Conservation (phyloP, 495 filamentous ascomycete genomes). For the Tuber melanosporum region DNA sequence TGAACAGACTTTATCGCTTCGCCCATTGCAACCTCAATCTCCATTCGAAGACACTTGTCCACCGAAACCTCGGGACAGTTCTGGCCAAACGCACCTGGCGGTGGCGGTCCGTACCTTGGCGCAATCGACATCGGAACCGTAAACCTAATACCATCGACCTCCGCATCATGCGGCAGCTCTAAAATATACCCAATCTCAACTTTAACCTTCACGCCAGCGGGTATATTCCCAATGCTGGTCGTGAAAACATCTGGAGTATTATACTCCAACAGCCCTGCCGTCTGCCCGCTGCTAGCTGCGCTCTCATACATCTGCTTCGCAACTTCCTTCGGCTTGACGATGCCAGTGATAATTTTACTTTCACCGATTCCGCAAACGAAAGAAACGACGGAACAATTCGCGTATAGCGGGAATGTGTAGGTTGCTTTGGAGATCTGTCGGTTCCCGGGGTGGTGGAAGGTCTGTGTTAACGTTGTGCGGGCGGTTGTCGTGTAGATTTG, state of each 20-base stretch:
- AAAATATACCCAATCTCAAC: constrained; percentile 58
- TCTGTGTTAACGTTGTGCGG: constrained; percentile 55
- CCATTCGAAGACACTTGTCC: constrained; percentile 51
- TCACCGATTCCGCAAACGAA: constrained; percentile 54
- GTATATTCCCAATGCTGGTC: constrained; percentile 59
- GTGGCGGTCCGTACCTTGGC: constrained; percentile 54
- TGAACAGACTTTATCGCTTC: constrained; percentile 53
- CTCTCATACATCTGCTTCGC: constrained; percentile 52
- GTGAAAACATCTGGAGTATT: constrained; percentile 58
- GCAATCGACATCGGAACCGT: constrained; percentile 59
- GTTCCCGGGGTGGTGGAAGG: constrained; percentile 51
- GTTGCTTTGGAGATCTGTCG: constrained; percentile 48
- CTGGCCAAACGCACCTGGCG: constrained; percentile 32
- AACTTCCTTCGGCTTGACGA: constrained; percentile 56
- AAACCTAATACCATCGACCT: constrained; percentile 57
- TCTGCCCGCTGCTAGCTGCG: constrained; percentile 52
- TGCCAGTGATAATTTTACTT: constrained; percentile 48
- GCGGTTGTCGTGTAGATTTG: constrained; percentile 53
- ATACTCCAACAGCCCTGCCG: constrained; percentile 57
- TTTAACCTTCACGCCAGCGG: constrained; percentile 48
- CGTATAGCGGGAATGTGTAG: constrained; percentile 64
- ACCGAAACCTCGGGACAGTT: constrained; percentile 17
- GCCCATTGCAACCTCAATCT: constrained; percentile 56
- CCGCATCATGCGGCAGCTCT: constrained; percentile 59
- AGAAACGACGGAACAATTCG: constrained; percentile 57